Evolutionary conservation across 2,329 filamentous ascomycete species (phyloP), one percentile per base, ranked within the genome.

Genomic region (Aquanectria penicillioides): DNA sequence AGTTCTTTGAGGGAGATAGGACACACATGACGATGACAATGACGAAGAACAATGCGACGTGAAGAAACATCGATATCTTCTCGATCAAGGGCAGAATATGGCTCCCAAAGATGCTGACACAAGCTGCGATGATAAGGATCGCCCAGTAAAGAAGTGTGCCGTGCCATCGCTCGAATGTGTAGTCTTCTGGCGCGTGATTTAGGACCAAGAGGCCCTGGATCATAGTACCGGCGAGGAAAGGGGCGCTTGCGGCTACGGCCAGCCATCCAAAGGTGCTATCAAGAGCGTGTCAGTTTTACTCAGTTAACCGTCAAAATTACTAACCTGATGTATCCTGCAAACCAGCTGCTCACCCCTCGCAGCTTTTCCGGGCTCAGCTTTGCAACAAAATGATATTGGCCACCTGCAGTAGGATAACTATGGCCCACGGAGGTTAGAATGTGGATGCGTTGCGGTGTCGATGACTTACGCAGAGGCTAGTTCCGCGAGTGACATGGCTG

Each of bases 401-500:
- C 64, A 0, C 64, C 64, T 0, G 64, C 64, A 0, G 61, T 61
- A 13, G 63, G 53, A 11, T 49, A 50, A 3, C 63, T 65, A 3
- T 26, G 2, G 11, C 7, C 34, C 2, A 34, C 17, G n/a, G 2
- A 4, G 5, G 9, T 10, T 7, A 17, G n/a, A 6, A 12, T 3
- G 8, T 8, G 6, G 11, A 20, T 7, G 3, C 0, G 9, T n/a
- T 9, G 13, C n/a, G 5, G 25, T 13, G 6, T 6, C 5, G 22
- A 15, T 44, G 12, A 58, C 54, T 22, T 36, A 62, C 60, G 13
- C 33, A 2, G 64, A 66, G 6, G 64, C 64, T 9, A 65, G 26
- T 13, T 66, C 63, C 0, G 63, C 61, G 1, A 66, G 59, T 6
- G 64, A 66, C 52, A 66, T 58, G n/a, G 64, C 60, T n/a, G 59